Percentiles rank a stretch among this genome's conserved stretches.
phyloP scores from a whole-genome alignment of 805 yeast genomes.

The Metschnikowia chrysomelidarum region DNA sequence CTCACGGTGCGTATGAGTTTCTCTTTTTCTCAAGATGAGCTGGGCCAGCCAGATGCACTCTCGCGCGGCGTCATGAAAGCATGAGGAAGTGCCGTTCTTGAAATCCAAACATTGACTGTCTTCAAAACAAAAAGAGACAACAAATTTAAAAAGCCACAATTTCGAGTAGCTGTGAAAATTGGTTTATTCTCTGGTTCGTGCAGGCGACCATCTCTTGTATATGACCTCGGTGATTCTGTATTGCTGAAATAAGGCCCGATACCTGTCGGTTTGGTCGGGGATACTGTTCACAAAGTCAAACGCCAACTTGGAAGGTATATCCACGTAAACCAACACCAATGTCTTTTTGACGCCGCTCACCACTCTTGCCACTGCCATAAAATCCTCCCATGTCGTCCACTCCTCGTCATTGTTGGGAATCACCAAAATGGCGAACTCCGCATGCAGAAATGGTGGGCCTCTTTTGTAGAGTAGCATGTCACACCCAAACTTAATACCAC shows the following conservation, averaged over 20 bases:
- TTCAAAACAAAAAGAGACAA: neutral
- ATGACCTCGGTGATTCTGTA: slow-evolving; percentile 63
- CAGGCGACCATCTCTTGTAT: slow-evolving; percentile 83
- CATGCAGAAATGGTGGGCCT: slow-evolving; percentile 96
- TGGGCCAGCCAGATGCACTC: too few relatives aligned
- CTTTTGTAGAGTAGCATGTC: slow-evolving; percentile 77
- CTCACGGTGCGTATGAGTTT: too few relatives aligned
- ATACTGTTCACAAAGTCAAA: slow-evolving; percentile 16
- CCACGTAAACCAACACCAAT: slow-evolving; percentile 66
- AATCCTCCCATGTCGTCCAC: slow-evolving; percentile 53
- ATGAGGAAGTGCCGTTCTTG: too few relatives aligned
- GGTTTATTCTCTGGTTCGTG: slow-evolving; percentile 73
- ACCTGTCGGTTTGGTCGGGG: slow-evolving; percentile 14
- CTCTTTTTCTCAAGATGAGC: too few relatives aligned
- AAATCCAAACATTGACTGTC: too few relatives aligned
- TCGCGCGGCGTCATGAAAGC: too few relatives aligned
- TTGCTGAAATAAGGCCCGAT: slow-evolving; percentile 32
- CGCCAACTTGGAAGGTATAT: slow-evolving; percentile 42
- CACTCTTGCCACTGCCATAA: slow-evolving; percentile 72
- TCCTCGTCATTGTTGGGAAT: slow-evolving; percentile 36
- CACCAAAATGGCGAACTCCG: slow-evolving; percentile 72
- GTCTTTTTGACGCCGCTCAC: slow-evolving; percentile 84
- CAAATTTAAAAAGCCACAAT: neutral
- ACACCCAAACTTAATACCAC: slow-evolving; percentile 92
- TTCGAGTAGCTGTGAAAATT: too few relatives aligned